Base-by-base conservation (phyloP, 352 stramenopile genomes). In the Pythium aphanidermatum region DNA sequence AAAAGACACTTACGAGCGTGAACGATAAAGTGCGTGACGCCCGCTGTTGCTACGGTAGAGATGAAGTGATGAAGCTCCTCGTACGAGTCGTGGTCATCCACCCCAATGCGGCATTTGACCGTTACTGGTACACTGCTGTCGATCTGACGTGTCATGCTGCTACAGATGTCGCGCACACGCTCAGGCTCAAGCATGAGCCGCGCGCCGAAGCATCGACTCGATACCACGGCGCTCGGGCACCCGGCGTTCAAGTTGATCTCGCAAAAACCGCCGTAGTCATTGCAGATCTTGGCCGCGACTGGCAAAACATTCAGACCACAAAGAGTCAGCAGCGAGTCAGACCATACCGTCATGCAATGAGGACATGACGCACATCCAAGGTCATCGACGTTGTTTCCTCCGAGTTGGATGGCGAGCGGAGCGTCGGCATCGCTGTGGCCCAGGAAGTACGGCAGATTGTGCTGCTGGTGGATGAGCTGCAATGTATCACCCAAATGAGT, bases 21-120 rank as follows among this genome's bases (percentile, higher is more conserved):
- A 12, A 99, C 74, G 36, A 97, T 92, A 63, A 99, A 99, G 58
- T 98, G 93, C 0, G 65, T 92, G 16, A 98, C 94, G 25, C 93
- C 86, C 5, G 83, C 78, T 38, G 70, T 69, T 9, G 81, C 78
- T 2, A 99, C 92, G 4, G 74, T 93, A 35, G 79, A 61, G 31
- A 99, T 82, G 58, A 99, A 99, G 17, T 86, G 55, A 26, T 91
- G 75, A 13, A 99, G 70, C 43, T 92, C 71, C 31, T 95, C 79
- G 65, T 94, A 94, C 55, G 88, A 92, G 65, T 98, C 85, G 41
- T 95, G 78, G 52, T 98, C 68, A 57, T 98, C 95, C 4, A 97
- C 74, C 1, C 97, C 97, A 40, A 99, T 98, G 25, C 97, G 86
- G 66, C 97, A 99, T 65, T 99, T 99, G 51, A 99, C 96, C 0